Evolutionary conservation across 2,329 filamentous ascomycete genomes (phyloP), one percentile per base, ranked within the genome.

Genomic region (Tolypocladium ophioglossoides): DNA sequence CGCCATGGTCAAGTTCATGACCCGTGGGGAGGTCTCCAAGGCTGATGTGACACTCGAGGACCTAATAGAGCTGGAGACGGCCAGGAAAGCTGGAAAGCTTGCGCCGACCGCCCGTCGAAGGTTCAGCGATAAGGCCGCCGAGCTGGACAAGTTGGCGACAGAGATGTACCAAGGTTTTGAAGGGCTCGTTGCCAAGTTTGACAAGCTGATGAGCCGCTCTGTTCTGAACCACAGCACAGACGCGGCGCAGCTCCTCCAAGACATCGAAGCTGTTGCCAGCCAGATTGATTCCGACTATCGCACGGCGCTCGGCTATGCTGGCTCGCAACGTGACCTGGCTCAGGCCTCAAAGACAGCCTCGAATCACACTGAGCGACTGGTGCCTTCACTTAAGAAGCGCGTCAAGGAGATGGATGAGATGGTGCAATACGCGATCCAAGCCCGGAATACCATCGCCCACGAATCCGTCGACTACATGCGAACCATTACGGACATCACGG

Each of bases 211-310:
- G 60, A 75, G 66, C 55, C 79, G 77, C 50, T 86, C 78, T 24
- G 71, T 78, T 7, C 66, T 83, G 49, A 73, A 76, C 20, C 83
- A 83, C 56, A 75, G 74, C 44, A 78, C 82, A 50, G 87, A 91
- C 59, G 78, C 86, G 6, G 70, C 74, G 24, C 83, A 86, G 57
- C 74, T 96, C 8, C 75, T 94, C 51, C 81, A 90, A 57, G 94
- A 97, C 66, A 90, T 97, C 46, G 86, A 92, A 65, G 86, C 89
- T 0, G 78, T 97, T 54, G 85, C 85, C 52, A 90, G 84, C 63
- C 96, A 96, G 70, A 87, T 99, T 51, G 84, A 85, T 50, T 88
- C 86, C 7, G 94, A 97, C 69, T 89, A 90, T 64, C 86, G 91
- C 61, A 85, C 89, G 59, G 83, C 90, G 12, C 74, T 90, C 47